These are phyloP conservation scores for Peronospora belbahrii DNA, from an alignment of 352 stramenopile species.

Conservation along the genomic window DNA sequence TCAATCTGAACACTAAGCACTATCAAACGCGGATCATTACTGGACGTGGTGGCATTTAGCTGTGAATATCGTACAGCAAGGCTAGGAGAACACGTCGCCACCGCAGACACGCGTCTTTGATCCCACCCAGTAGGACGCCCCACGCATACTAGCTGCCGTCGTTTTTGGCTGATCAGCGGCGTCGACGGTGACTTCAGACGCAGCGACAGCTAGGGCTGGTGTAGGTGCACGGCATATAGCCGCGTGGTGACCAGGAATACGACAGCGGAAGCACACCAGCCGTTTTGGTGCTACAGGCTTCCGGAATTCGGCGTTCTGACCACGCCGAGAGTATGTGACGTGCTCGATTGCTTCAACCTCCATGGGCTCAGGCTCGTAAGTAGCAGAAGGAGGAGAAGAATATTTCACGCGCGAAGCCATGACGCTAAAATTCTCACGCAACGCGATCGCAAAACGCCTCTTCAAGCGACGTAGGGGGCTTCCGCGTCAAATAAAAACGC, in stretches of 20 bases:
- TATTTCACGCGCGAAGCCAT: slow-evolving; percentile 1
- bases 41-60: too few species aligned
- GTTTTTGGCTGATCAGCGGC: slow-evolving; percentile 1
- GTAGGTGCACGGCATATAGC: slow-evolving; percentile 4
- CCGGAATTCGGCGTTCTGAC: not conserved
- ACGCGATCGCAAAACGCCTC: slow-evolving; percentile 10
- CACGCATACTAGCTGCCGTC: slow-evolving; percentile 8
- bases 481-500: slow-evolving; percentile 14
- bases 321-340: not conserved
- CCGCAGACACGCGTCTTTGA: too few species aligned
- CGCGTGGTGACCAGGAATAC: slow-evolving; percentile 1
- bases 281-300: not conserved
- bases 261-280: slow-evolving; percentile 3
- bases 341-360: slow-evolving; percentile 8
- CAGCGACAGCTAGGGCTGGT: not conserved
- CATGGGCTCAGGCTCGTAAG: slow-evolving; percentile 1
- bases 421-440: slow-evolving; percentile 16
- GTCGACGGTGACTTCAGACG: not conserved
- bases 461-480: not conserved
- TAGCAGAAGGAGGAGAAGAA: not conserved
- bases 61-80: too few species aligned
- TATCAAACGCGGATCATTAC: too few species aligned
- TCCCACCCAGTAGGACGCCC: not conserved
- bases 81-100: too few species aligned
- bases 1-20: too few species aligned